phyloP scores from a whole-genome alignment of 2,329 filamentous ascomycete genomes.

The Plectosphaerella cucumerina region DNA sequence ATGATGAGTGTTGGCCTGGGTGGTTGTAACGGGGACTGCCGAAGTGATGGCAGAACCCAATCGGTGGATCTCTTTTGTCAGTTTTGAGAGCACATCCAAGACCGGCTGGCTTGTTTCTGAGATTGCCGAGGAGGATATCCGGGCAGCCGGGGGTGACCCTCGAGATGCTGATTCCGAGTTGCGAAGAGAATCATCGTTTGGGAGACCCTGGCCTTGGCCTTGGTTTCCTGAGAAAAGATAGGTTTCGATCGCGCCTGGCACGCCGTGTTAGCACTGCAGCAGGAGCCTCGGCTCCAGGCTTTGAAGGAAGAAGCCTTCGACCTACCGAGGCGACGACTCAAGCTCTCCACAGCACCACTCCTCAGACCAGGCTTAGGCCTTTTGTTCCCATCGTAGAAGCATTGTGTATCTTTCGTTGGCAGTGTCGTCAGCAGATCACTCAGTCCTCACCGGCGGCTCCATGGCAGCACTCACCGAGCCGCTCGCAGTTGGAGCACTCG shows the following conservation, averaged over 20 bases:
- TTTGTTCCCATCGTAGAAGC: slow-evolving; percentile 16
- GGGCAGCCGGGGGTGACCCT: background rate
- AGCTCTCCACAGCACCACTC: slow-evolving; percentile 15
- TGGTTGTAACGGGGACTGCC: background rate
- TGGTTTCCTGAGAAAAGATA: slow-evolving; percentile 9
- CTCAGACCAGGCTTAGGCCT: slow-evolving; percentile 19
- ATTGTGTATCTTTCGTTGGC: slow-evolving; percentile 14
- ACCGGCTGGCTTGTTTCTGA: slow-evolving; percentile 6
- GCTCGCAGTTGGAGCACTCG: slow-evolving; percentile 23
- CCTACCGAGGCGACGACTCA: slow-evolving; percentile 17
- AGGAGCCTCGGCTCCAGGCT: background rate
- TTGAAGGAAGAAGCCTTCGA: background rate
- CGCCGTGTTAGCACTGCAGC: background rate
- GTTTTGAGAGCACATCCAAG: slow-evolving; percentile 12
- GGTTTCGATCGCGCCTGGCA: background rate
- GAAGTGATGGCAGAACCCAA: slow-evolving; percentile 5
- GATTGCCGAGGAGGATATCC: background rate
- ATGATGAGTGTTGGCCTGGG: slow-evolving; percentile 1
- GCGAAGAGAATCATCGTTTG: background rate
- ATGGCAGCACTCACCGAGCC: slow-evolving; percentile 16
- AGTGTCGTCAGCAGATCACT: background rate
- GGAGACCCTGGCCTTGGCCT: slow-evolving; percentile 4
- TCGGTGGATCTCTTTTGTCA: slow-evolving; percentile 14
- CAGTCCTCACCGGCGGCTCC: background rate
- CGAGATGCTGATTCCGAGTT: background rate